A percentile compares a stretch with the other conserved stretches of the same genome.
Evolutionary conservation across 1,284 basidiomycete species (phyloP).

Genomic region (Boletus hoseneyae): DNA sequence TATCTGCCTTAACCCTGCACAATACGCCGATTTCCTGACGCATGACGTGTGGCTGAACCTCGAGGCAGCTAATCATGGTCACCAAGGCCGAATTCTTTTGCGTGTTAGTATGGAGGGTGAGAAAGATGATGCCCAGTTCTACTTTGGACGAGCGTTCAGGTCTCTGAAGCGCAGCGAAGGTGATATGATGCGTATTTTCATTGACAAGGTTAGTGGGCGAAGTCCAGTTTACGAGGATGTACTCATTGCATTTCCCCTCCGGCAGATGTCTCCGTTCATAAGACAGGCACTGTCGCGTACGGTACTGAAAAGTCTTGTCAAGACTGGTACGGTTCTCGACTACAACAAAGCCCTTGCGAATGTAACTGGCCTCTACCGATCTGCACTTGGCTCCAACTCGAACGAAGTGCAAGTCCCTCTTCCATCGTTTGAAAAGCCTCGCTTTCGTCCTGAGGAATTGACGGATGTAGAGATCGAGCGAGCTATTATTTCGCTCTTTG

Average conservation of each 20-base stretch:
- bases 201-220: constrained; percentile 77
- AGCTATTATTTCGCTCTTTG: constrained; percentile 89
- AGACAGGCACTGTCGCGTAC: constrained; percentile 83
- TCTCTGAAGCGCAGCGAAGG: constrained; percentile 91
- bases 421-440: constrained; percentile 66
- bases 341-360: constrained; percentile 83
- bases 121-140: constrained; percentile 97
- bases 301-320: constrained; percentile 76
- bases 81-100: constrained; percentile 78
- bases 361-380: constrained; percentile 78
- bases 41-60: constrained; percentile 93
- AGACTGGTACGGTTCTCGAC: constrained; percentile 64
- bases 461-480: constrained; percentile 95
- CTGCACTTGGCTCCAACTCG: constrained; percentile 59
- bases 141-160: constrained; percentile 95
- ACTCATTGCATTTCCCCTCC: background rate
- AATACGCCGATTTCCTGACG: constrained; percentile 86
- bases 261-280: constrained; percentile 91
- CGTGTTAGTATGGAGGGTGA: constrained; percentile 98
- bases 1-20: constrained; percentile 85
- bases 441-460: constrained; percentile 66
- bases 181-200: constrained; percentile 96
- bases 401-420: constrained; percentile 79
- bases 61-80: constrained; percentile 51
- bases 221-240: background rate